phyloP scores from a whole-genome alignment of 495 filamentous ascomycete species.

The Penicillium steckii region DNA sequence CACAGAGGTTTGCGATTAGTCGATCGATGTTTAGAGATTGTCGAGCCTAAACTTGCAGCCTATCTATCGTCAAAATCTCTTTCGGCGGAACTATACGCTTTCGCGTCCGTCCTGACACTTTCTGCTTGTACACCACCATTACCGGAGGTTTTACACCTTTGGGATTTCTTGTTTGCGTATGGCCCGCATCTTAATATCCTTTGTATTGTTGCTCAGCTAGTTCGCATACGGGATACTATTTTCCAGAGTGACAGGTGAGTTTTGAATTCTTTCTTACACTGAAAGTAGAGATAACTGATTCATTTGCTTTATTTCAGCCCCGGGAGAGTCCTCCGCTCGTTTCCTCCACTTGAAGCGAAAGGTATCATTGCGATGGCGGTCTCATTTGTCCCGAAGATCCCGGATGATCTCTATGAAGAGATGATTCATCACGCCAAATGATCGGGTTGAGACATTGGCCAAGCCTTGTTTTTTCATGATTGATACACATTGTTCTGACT shows the following conservation, averaged over 20 bases:
- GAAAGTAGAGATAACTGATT: background rate
- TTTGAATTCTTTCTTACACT: background rate
- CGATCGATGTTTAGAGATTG: slow-evolving; percentile 83
- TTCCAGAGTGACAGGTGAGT: slow-evolving; percentile 78
- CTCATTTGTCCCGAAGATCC: slow-evolving; percentile 78
- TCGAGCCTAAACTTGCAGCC: slow-evolving; percentile 81
- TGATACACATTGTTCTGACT: background rate
- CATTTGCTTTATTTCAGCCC: slow-evolving; percentile 53
- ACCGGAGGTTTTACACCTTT: slow-evolving; percentile 90
- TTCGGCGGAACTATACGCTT: slow-evolving; percentile 94
- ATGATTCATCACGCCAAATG: slow-evolving; percentile 84
- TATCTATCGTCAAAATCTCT: slow-evolving; percentile 84
- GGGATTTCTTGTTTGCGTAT: slow-evolving; percentile 98
- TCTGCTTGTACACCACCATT: slow-evolving; percentile 97
- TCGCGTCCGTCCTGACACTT: slow-evolving; percentile 90
- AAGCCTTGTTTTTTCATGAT: background rate
- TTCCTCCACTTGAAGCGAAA: slow-evolving; percentile 79
- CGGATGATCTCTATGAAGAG: slow-evolving; percentile 82
- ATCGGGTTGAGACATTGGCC: slow-evolving; percentile 4
- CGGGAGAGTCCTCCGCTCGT: slow-evolving; percentile 86
- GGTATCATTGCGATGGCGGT: slow-evolving; percentile 79
- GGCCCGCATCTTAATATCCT: slow-evolving; percentile 92
- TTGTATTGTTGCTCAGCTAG: slow-evolving; percentile 95
- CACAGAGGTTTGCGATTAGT: slow-evolving; percentile 89
- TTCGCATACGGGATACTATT: slow-evolving; percentile 81